These are phyloP conservation scores for Anthracocystis panici-leucophaei DNA, from an alignment of 1,284 basidiomycete genomes.

Conservation along the genomic window DNA sequence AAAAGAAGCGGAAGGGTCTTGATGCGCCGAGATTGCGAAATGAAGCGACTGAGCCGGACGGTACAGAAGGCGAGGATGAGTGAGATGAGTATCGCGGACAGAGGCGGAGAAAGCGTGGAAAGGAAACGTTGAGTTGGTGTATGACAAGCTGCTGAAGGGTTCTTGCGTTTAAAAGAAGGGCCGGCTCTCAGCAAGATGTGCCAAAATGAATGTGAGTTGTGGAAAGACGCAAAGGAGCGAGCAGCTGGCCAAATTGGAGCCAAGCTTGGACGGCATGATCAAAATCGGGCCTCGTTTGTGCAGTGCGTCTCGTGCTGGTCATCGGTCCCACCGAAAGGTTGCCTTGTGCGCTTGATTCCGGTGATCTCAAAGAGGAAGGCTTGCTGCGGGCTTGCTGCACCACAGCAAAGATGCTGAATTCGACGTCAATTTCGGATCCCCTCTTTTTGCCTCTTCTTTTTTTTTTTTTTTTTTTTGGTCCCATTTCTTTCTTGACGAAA, in stretches of 20 bases:
- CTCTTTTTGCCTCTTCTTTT: background rate
- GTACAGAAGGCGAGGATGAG: background rate
- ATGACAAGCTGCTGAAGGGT: too few relatives aligned
- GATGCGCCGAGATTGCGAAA: background rate
- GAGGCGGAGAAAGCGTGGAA: background rate
- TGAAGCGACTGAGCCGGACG: background rate
- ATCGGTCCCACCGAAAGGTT: too few relatives aligned
- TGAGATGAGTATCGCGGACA: background rate
- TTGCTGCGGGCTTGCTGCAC: too few relatives aligned
- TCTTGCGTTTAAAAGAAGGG: too few relatives aligned
- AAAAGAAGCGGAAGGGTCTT: background rate
- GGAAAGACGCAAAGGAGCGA: slow-evolving; percentile 1
- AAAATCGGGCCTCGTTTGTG: background rate
- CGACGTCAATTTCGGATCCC: background rate
- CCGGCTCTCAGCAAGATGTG: too few relatives aligned
- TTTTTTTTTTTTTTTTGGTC: background rate
- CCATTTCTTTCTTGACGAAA: background rate
- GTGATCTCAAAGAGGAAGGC: too few relatives aligned
- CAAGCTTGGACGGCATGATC: background rate
- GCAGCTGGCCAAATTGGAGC: background rate
- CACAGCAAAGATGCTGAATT: too few relatives aligned
- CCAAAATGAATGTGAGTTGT: background rate
- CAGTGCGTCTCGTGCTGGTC: background rate
- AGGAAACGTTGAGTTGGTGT: too few relatives aligned
- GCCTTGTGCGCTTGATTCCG: too few relatives aligned